Percentiles rank a stretch among this genome's conserved stretches.
phyloP scores from a whole-genome alignment of 768 basidiomycete genomes.

The Boletus sp. region DNA sequence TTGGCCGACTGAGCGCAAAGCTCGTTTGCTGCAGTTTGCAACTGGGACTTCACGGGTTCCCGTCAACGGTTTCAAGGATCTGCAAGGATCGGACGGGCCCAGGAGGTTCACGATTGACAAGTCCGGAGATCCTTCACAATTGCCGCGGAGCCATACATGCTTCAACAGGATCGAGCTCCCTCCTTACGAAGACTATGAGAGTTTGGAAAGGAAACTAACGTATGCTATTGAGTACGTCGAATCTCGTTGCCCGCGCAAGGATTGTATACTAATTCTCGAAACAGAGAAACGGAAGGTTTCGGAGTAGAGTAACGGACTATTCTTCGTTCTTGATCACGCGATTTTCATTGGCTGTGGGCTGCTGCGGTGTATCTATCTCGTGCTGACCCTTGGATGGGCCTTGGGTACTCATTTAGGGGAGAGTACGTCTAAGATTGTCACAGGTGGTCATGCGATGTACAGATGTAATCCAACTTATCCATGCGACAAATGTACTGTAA shows the following conservation, averaged over 20 bases:
- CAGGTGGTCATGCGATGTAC: neutral
- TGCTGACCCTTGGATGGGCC: conserved; percentile 1
- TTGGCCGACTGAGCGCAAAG: conserved; percentile 89
- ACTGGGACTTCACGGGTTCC: conserved; percentile 83
- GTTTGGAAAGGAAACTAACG: conserved; percentile 78
- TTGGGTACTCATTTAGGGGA: conserved; percentile 1
- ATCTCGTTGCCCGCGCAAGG: neutral
- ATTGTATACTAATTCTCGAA: conserved; percentile 7
- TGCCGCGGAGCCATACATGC: conserved; percentile 91
- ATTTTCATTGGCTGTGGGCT: neutral
- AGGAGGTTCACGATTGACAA: conserved; percentile 94
- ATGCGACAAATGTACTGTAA: neutral
- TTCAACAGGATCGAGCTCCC: conserved; percentile 90
- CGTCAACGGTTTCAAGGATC: conserved; percentile 92
- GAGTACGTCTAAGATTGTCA: neutral
- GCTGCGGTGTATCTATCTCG: conserved; percentile 15
- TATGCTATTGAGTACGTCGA: conserved; percentile 75
- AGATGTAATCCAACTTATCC: neutral
- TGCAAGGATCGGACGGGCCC: conserved; percentile 91
- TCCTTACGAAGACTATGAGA: conserved; percentile 85
- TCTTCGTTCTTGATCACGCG: conserved; percentile 3
- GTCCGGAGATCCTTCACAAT: conserved; percentile 80
- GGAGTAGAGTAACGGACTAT: conserved; percentile 48
- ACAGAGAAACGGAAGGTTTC: conserved; percentile 76
- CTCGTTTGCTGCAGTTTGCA: conserved; percentile 82